Conservation (phyloP, 805 yeast genomes). For the Hanseniaspora pseudoguilliermondii region DNA sequence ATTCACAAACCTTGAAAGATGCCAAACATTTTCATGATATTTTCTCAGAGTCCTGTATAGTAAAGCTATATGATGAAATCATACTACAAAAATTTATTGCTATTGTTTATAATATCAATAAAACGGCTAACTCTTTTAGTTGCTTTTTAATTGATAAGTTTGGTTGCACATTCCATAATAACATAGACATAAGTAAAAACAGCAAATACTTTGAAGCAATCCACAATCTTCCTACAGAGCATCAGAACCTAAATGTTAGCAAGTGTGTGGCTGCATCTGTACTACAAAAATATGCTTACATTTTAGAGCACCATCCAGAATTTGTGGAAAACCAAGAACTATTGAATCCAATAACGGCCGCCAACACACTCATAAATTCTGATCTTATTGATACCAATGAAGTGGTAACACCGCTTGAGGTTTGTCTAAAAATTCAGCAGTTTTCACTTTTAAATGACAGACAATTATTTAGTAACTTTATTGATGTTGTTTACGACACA, state of each 20-base stretch:
- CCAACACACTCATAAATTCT: slow-evolving; percentile 61
- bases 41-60: slow-evolving; percentile 40
- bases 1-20: slow-evolving; percentile 17
- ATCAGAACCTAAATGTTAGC: slow-evolving; percentile 47
- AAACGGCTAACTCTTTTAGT: slow-evolving; percentile 33
- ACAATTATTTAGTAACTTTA: slow-evolving; percentile 36
- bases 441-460: slow-evolving; percentile 46
- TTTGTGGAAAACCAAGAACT: slow-evolving; percentile 23
- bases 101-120: slow-evolving; percentile 39
- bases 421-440: slow-evolving; percentile 46
- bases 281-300: slow-evolving; percentile 54
- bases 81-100: slow-evolving; percentile 35
- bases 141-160: slow-evolving; percentile 47
- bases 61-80: slow-evolving; percentile 35
- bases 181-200: slow-evolving; percentile 42
- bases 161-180: slow-evolving; percentile 50
- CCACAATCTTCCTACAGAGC: slow-evolving; percentile 43
- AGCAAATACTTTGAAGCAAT: slow-evolving; percentile 74
- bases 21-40: slow-evolving; percentile 33
- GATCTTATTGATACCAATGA: slow-evolving; percentile 34
- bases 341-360: slow-evolving; percentile 80
- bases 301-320: slow-evolving; percentile 18
- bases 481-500: slow-evolving; percentile 67
- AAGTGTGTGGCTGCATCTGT: slow-evolving; percentile 64
- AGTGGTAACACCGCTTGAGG: slow-evolving; percentile 34